phyloP scores from a whole-genome alignment of 352 stramenopile genomes.

The Plasmopara muralis region DNA sequence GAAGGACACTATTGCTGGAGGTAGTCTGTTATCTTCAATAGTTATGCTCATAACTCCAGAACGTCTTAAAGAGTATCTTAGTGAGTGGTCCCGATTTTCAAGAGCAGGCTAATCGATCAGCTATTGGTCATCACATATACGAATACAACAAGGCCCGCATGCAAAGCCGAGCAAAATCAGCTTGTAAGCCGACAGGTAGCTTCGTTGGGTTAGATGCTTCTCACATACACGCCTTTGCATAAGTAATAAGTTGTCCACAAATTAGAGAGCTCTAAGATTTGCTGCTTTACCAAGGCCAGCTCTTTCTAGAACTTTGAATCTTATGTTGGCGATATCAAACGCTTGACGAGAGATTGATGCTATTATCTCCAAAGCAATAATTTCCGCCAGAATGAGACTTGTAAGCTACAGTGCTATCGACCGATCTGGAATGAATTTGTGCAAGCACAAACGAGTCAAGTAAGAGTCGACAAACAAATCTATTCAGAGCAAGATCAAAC shows the following conservation, averaged over 20 bases:
- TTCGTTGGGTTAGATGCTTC: background rate
- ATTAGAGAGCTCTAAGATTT: background rate
- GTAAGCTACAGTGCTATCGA: no score
- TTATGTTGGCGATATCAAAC: background rate
- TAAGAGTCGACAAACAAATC: background rate
- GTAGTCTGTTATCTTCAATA: background rate
- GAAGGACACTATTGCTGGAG: background rate
- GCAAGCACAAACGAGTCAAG: background rate
- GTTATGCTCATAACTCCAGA: no score
- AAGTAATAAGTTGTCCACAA: background rate
- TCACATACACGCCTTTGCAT: background rate
- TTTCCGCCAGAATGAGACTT: no score
- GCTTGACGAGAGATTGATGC: background rate
- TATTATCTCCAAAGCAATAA: background rate
- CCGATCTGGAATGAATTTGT: no score
- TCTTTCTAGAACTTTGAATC: background rate
- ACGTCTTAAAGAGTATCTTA: background rate
- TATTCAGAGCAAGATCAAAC: background rate
- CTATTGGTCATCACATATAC: background rate
- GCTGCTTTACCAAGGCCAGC: background rate
- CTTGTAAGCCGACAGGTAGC: background rate
- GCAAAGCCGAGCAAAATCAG: background rate
- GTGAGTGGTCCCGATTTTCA: background rate
- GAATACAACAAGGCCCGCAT: background rate
- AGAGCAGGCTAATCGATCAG: background rate